Evolutionary conservation across 2,329 filamentous ascomycete species (phyloP), one percentile per base, ranked within the genome.

Genomic region (Passalora sequoiae): DNA sequence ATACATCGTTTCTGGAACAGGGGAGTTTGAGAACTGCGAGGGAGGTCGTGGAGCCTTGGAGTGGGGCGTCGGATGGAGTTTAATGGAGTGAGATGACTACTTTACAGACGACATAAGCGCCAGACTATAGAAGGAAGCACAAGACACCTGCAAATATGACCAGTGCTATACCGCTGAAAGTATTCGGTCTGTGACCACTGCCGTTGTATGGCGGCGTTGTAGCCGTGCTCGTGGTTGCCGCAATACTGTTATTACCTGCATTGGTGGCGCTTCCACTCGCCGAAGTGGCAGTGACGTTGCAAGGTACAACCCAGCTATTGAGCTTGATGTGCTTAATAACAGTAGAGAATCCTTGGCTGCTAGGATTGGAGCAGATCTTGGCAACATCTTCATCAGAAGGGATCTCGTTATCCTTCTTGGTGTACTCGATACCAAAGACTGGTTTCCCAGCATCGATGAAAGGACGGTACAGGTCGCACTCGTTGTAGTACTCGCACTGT

Each of bases 391-490:
- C 20, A 5, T 20, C 6, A 15, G 33, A 36, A n/a, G 33, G 19
- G 2, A 7, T 36, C 2, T 17, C 15, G 19, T 24, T n/a, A 12
- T 36, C 33, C 5, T 36, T 16, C 19, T 44, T 28, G 24, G 33
- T 21, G 27, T 86, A 86, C 66, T 86, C 83, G 52, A 86, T 84
- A 60, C 84, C 78, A 60, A 86, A 86, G 24, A 86, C 82, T 2
- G 83, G 81, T 61, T 86, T 85, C 17, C 70, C 69, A 5, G 73
- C 73, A 9, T 71, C 55, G 38, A 81, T 72, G 56, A 85, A 85
- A 2, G 73, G 63, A 1, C 67, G 62, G 60, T 80, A 85, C 1
- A 65, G 72, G 29, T 67, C 65, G 59, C 82, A 86, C 59, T 86
- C 81, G 3, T 66, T 48, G 54, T 77, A 78, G 6, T 38, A 22